Base-by-base conservation (phyloP, 2,329 filamentous ascomycete genomes). In the Sarocladiaceae sp. region DNA sequence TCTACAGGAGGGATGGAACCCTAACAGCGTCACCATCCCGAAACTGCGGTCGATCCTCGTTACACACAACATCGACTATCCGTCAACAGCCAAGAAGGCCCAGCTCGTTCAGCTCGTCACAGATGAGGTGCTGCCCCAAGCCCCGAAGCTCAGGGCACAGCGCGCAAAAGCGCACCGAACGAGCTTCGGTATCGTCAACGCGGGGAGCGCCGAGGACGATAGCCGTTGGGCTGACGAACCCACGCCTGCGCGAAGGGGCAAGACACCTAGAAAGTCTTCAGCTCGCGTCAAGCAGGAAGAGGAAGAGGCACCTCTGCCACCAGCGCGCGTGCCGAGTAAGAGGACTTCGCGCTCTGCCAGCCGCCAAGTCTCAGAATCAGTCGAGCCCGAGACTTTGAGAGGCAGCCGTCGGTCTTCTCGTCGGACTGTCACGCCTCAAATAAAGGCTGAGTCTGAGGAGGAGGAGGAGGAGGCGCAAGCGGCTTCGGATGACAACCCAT, bases 31-130 rank as follows among this genome's bases (percentile, higher is more conserved):
- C 51, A 97, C 89, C 1, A 82, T 97, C 41, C 89, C 93, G 21
- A 85, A 85, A 35, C 73, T 98, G 55, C 87, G 93, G 56, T 91
- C 86, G 40, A 94, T 97, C 52, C 80, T 98, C 47, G 86, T 97
- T 57, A 85, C 82, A 52, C 88, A 98, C 68, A 85, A 89, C 60
- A 72, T 97, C 57, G 69, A 80, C 29, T 97, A 95, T 60, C 84
- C 90, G 4, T 83, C 88, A 0, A 90, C 83, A 4, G 89, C 93
- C 11, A 98, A 97, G 69, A 98, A 98, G 69, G 70, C 80, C 0
- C 84, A 95, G 58, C 80, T 98, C 18, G 74, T 98, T 48, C 81
- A 85, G 6, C 80, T 97, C 37, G 89, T 98, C 65, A 82, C 84
- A 58, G 73, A 85, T 24, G 72, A 93, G 50, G 76, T 98, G 21